Evolutionary conservation across 345 rosid genomes (phyloP).

Genomic region (Anacardium occidentale): DNA sequence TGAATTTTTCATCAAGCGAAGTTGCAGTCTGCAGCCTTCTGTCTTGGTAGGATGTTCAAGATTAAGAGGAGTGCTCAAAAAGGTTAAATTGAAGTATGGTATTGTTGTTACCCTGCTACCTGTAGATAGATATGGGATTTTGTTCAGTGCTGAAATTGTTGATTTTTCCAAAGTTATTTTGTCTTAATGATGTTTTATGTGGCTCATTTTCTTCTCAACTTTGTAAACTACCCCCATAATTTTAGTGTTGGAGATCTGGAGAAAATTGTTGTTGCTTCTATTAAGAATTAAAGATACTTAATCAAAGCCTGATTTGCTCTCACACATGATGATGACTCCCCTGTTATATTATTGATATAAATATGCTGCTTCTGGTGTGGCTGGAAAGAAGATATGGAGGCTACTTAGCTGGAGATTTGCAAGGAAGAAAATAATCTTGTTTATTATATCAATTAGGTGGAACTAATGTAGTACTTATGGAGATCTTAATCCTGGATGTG

Average conservation of each 20-base stretch:
- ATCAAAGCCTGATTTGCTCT: conserved; percentile 5
- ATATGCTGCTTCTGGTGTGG: conserved; percentile 2
- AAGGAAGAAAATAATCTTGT: background rate
- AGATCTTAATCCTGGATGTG: conserved; percentile 18
- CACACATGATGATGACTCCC: background rate
- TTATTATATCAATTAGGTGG: conserved; percentile 9
- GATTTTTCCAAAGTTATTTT: conserved; percentile 12
- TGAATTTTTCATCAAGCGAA: conserved; percentile 16
- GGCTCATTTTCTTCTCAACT: background rate
- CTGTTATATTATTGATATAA: background rate
- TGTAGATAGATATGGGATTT: conserved; percentile 31
- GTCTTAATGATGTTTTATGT: background rate
- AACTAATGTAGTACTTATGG: background rate
- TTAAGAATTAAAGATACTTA: background rate
- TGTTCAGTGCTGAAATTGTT: conserved; percentile 19
- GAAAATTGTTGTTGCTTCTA: background rate
- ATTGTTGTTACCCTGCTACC: background rate
- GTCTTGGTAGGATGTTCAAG: background rate
- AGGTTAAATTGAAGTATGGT: background rate
- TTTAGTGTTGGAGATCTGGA: background rate
- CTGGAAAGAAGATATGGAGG: conserved; percentile 5
- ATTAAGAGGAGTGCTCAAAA: background rate
- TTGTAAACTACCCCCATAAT: background rate
- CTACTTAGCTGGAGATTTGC: conserved; percentile 7
- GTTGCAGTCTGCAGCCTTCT: conserved; percentile 10